phyloP scores from a whole-genome alignment of 1,284 basidiomycete genomes.

The Schizophyllum amplum region DNA sequence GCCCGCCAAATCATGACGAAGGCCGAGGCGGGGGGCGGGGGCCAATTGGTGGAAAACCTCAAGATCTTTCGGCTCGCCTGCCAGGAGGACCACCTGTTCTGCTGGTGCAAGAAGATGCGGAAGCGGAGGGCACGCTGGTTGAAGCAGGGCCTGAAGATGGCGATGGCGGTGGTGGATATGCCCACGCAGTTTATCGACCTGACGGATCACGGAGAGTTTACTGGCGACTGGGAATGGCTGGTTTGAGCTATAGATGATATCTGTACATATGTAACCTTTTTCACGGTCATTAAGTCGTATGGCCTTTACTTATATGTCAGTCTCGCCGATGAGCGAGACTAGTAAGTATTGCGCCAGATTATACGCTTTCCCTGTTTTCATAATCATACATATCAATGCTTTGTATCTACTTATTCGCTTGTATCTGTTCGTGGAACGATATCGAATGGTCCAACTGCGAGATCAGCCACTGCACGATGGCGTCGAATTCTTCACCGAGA shows the following conservation, averaged over 20 bases:
- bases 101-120: neutral
- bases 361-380: too few relatives aligned
- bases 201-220: neutral
- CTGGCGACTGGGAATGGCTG: neutral
- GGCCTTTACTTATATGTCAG: too few relatives aligned
- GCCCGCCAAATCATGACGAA: neutral
- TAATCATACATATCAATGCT: too few relatives aligned
- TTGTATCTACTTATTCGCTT: too few relatives aligned
- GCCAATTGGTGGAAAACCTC: neutral
- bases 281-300: too few relatives aligned
- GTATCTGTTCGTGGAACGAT: too few relatives aligned
- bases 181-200: neutral
- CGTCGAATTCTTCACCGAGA: constrained; percentile 25
- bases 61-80: neutral
- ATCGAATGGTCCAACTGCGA: too few relatives aligned
- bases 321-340: too few relatives aligned
- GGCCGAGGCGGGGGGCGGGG: too few relatives aligned
- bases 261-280: too few relatives aligned
- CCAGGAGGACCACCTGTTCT: neutral
- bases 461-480: constrained; percentile 2
- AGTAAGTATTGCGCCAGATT: too few relatives aligned
- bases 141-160: neutral
- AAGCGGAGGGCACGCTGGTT: neutral
- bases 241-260: too few relatives aligned
- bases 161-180: neutral